phyloP scores from a whole-genome alignment of 164 flowering plant species.

The Macadamia tetraphylla region DNA sequence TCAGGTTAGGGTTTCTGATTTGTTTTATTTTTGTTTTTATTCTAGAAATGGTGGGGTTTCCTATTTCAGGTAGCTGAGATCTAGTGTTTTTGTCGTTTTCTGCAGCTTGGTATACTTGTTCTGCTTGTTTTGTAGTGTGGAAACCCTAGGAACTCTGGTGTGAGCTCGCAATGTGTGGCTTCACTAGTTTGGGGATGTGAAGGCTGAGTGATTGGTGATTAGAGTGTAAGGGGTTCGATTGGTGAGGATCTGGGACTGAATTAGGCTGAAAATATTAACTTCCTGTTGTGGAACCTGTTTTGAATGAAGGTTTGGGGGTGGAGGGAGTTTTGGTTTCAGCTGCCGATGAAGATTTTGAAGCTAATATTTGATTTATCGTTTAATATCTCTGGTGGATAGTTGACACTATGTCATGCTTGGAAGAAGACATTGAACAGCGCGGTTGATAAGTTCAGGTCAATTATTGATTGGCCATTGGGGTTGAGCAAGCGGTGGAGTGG shows the following conservation, averaged over 20 bases:
- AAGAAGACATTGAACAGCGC: background rate
- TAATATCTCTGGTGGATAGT: background rate
- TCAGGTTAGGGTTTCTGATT: background rate
- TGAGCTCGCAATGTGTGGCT: conserved; percentile 1
- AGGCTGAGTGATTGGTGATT: background rate
- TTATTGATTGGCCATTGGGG: conserved; percentile 1
- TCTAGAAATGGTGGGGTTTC: background rate
- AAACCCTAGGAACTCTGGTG: conserved; percentile 7
- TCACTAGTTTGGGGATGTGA: background rate
- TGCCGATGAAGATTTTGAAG: background rate
- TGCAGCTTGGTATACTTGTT: background rate
- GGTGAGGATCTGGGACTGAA: conserved; percentile 5
- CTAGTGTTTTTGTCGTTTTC: background rate
- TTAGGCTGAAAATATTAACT: conserved; percentile 6
- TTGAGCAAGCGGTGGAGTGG: background rate
- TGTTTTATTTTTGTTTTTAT: too few species aligned
- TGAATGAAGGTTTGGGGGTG: conserved; percentile 4
- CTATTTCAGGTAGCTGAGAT: background rate
- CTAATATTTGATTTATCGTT: background rate
- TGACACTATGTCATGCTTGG: too few species aligned
- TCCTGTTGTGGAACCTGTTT: conserved; percentile 10
- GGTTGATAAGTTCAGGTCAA: background rate
- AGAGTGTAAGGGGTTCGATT: background rate
- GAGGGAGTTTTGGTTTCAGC: background rate
- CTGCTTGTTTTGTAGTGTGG: background rate